Evolutionary conservation across 2,329 filamentous ascomycete genomes (phyloP).

Genomic region (Sporothrix brunneoviolacea): DNA sequence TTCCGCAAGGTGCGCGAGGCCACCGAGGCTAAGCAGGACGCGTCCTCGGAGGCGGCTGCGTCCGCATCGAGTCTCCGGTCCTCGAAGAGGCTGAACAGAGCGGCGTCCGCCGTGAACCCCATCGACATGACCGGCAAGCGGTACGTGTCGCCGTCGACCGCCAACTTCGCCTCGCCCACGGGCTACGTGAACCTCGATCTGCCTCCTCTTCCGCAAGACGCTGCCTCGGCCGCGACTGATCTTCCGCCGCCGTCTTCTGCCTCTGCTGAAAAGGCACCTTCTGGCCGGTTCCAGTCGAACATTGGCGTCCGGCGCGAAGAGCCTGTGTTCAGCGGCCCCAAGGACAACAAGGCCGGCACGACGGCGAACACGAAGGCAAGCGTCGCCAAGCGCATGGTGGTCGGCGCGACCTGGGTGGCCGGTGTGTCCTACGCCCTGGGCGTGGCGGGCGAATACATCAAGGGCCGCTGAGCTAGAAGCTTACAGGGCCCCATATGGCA

Average conservation of each 20-base stretch:
- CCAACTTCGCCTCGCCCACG: conserved; percentile 57
- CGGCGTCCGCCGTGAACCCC: conserved; percentile 42
- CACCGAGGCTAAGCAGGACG: background rate
- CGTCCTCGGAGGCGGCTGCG: background rate
- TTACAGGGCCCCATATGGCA: background rate
- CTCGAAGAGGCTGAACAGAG: background rate
- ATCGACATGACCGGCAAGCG: conserved; percentile 47
- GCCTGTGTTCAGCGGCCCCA: conserved; percentile 39
- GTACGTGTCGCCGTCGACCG: conserved; percentile 37
- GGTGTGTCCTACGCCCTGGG: conserved; percentile 53
- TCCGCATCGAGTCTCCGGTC: background rate
- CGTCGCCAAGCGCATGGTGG: conserved; percentile 41
- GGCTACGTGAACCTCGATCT: conserved; percentile 58
- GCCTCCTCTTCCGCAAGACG: conserved; percentile 24
- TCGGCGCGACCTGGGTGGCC: conserved; percentile 49
- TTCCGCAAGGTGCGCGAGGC: conserved; percentile 51
- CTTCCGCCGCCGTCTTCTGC: conserved; percentile 22
- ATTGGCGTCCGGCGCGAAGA: conserved; percentile 41
- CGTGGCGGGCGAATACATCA: conserved; percentile 51
- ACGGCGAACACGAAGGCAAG: conserved; percentile 15
- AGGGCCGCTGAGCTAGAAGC: conserved; percentile 12
- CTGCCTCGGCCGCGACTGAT: background rate
- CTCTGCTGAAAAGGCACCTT: background rate
- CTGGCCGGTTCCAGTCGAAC: conserved; percentile 31
- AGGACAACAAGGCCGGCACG: background rate